A percentile compares a stretch with the other conserved stretches of the same genome.
phyloP scores from a whole-genome alignment of 257 asterid genomes.

The Eustoma russellianum region DNA sequence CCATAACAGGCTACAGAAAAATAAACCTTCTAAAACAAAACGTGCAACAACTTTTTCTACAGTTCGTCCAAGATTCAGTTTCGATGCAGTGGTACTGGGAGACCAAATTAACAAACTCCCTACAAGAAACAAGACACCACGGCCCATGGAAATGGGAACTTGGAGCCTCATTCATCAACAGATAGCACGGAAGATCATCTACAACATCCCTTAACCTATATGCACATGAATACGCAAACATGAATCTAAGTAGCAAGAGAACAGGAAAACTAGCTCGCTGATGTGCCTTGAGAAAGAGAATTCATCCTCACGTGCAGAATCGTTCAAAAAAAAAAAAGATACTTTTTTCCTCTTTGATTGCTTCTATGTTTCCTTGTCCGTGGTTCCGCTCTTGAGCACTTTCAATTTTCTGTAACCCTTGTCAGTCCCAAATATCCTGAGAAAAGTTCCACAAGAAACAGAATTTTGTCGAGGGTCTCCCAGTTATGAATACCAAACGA shows the following conservation, averaged over 20 bases:
- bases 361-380: slow-evolving; percentile 32
- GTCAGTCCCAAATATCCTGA: slow-evolving; percentile 90
- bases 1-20: too few relatives aligned
- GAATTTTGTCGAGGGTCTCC: neutral
- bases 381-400: slow-evolving; percentile 48
- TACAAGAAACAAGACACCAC: too few relatives aligned
- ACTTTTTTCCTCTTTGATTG: neutral
- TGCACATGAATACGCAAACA: slow-evolving; percentile 22
- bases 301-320: slow-evolving; percentile 11
- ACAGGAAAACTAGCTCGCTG: slow-evolving; percentile 13
- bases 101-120: too few relatives aligned
- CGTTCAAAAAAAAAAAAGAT: slow-evolving; percentile 13
- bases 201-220: slow-evolving; percentile 21
- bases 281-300: slow-evolving; percentile 17
- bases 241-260: slow-evolving; percentile 12
- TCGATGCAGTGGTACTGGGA: too few relatives aligned
- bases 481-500: too few relatives aligned
- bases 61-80: too few relatives aligned
- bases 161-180: slow-evolving; percentile 9
- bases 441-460: neutral
- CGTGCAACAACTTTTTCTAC: too few relatives aligned
- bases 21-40: too few relatives aligned
- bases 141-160: neutral
- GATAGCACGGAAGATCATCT: slow-evolving; percentile 10
- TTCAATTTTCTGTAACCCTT: slow-evolving; percentile 79